Evolutionary conservation across 2,329 filamentous ascomycete species (phyloP).

Genomic region (Mycosphaerella sp.): DNA sequence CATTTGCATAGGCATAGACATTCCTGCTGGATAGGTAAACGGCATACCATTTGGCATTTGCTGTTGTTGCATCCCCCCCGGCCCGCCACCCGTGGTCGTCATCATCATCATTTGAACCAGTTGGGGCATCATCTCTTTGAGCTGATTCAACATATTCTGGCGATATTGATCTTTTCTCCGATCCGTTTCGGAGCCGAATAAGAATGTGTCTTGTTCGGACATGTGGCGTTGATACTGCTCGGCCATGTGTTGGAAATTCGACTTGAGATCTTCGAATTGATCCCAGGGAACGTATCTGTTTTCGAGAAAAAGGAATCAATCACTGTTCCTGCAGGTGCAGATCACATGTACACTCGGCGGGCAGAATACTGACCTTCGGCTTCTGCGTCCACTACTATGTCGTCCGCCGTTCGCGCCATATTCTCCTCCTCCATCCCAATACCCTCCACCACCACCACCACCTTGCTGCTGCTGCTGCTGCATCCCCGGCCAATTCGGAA

Average conservation of each 20-base stretch:
- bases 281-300: constrained; percentile 7
- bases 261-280: constrained; percentile 8
- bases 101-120: constrained; percentile 19
- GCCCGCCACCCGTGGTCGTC: background rate
- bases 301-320: no score
- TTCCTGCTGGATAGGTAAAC: background rate
- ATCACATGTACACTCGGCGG: no score
- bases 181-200: constrained; percentile 26
- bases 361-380: background rate
- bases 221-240: constrained; percentile 21
- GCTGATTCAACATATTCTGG: constrained; percentile 23
- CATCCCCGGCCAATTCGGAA: constrained; percentile 4
- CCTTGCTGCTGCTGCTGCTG: background rate
- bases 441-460: constrained; percentile 8
- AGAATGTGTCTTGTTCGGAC: constrained; percentile 19
- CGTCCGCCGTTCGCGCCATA: background rate
- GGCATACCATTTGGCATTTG: background rate
- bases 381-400: constrained; percentile 2
- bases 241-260: constrained; percentile 18
- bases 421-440: constrained; percentile 8
- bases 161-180: constrained; percentile 24
- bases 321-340: no score
- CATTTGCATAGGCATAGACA: constrained; percentile 7
- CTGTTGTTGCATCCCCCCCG: background rate
- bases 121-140: constrained; percentile 26